These are phyloP conservation scores for Mucor sp. DNA, from an alignment of 371 early-diverging fungal species.

Conservation along the genomic window DNA sequence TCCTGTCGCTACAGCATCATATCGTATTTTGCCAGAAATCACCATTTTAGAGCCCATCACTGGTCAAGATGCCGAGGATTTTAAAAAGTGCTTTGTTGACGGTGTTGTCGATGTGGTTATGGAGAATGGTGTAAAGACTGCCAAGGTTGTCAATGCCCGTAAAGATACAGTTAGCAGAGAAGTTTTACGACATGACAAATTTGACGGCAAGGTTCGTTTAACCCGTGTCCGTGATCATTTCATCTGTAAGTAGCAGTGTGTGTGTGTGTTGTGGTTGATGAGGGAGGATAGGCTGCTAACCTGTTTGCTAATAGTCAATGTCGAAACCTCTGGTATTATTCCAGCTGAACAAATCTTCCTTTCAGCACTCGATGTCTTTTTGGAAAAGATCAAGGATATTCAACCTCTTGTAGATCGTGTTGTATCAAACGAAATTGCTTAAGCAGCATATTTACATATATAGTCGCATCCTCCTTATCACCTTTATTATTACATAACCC, in stretches of 20 bases:
- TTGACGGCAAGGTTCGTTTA: constrained; percentile 89
- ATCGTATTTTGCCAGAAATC: constrained; percentile 95
- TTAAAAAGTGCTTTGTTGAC: constrained; percentile 88
- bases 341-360: constrained; percentile 79
- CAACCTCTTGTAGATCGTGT: constrained; percentile 50
- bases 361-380: constrained; percentile 77
- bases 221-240: constrained; percentile 95
- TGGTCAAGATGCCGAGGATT: constrained; percentile 86
- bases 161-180: constrained; percentile 97
- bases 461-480: background rate
- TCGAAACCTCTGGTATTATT: constrained; percentile 89
- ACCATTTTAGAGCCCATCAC: constrained; percentile 83
- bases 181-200: constrained; percentile 93
- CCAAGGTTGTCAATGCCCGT: constrained; percentile 90
- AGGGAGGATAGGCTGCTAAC: background rate
- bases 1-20: constrained; percentile 97
- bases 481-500: background rate
- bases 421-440: constrained; percentile 20
- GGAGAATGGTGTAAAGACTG: constrained; percentile 66
- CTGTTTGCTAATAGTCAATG: constrained; percentile 59
- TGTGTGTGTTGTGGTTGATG: too few relatives aligned
- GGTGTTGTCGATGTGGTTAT: constrained; percentile 89
- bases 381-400: constrained; percentile 76
- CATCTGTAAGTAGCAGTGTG: constrained; percentile 95
- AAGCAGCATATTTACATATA: background rate